Evolutionary conservation across 495 filamentous ascomycete genomes (phyloP), one percentile per base, ranked within the genome.

Genomic region (Cercophora sp.): DNA sequence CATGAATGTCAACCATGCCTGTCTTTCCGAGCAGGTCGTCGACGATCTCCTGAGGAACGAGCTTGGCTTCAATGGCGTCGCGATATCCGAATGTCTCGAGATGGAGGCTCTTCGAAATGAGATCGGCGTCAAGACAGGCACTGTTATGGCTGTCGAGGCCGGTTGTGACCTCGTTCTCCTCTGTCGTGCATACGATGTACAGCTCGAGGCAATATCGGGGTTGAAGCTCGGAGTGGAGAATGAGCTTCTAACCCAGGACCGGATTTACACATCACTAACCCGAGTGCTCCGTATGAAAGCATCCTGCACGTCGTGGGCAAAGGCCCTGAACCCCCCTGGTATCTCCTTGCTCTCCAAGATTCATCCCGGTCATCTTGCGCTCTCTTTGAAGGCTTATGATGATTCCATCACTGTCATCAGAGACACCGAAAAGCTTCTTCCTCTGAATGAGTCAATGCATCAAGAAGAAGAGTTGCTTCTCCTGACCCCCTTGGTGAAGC

Each of bases 71-170:
- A 78, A 88, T 51, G 90, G 90, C 2, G 90, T 96, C 5, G 89
- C 89, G n/a, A 87, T 96, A 36, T 94, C 89, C 0, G 90, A 96
- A 60, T 96, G 90, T 51, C 74, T 95, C n/a, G 90, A 95, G 66
- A 96, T 95, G 90, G 90, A 96, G 58, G 88, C 89, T 1, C 76
- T 96, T 11, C 86, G 86, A 45, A 87, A 91, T 56, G 91, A 95
- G 56, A 93, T 95, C 55, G 90, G 90, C 10, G 87, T 96, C n/a
- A 86, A 88, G 51, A 89, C 89, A 11, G 89, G 90, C 13, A 93
- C 88, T 0, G 88, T 95, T 48, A 96, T 96, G 90, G 90, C 90
- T 0, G 87, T 94, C 51, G 91, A 93, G 63, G 90, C 90, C 15
- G 90, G 90, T 24, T 95, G 89, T 63, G 90, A 96, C 72, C 69